Conservation (phyloP, 1,284 basidiomycete species). For the Boletus hoseneyae region DNA sequence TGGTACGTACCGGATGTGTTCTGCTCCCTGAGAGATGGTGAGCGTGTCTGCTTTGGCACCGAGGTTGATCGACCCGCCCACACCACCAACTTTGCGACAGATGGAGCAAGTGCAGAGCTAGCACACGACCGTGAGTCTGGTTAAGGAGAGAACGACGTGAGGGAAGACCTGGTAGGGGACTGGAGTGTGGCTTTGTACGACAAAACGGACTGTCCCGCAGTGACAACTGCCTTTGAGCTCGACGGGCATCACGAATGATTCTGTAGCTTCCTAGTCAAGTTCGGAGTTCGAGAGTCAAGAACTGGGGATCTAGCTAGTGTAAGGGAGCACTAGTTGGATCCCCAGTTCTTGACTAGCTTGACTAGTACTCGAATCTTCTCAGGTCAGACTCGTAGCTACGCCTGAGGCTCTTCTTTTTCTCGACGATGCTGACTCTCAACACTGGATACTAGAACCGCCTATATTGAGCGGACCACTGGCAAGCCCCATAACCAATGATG, state of each 20-base stretch:
- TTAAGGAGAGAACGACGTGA: not conserved
- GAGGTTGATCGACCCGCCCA: conserved; percentile 57
- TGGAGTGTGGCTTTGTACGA: conserved; percentile 50
- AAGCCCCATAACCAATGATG: too few relatives aligned
- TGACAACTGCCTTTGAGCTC: conserved; percentile 58
- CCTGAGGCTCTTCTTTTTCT: too few relatives aligned
- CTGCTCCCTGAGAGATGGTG: conserved; percentile 46
- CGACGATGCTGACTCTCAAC: too few relatives aligned
- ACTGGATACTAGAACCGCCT: too few relatives aligned
- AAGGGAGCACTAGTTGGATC: too few relatives aligned
- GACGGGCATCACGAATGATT: conserved; percentile 50
- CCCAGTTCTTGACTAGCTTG: too few relatives aligned
- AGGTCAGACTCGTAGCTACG: too few relatives aligned
- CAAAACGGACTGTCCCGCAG: conserved; percentile 55
- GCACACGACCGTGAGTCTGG: not conserved
- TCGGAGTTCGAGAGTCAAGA: too few relatives aligned
- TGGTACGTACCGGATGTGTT: conserved; percentile 44
- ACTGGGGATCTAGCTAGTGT: too few relatives aligned
- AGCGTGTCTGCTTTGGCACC: conserved; percentile 48
- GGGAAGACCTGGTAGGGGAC: conserved; percentile 52
- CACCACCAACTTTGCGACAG: conserved; percentile 60
- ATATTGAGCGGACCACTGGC: too few relatives aligned
- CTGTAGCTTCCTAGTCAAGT: too few relatives aligned
- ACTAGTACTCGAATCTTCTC: too few relatives aligned
- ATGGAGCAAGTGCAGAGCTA: conserved; percentile 61